These are phyloP conservation scores for Suillus lakei DNA, from an alignment of 768 basidiomycete genomes.

Conservation along the genomic window DNA sequence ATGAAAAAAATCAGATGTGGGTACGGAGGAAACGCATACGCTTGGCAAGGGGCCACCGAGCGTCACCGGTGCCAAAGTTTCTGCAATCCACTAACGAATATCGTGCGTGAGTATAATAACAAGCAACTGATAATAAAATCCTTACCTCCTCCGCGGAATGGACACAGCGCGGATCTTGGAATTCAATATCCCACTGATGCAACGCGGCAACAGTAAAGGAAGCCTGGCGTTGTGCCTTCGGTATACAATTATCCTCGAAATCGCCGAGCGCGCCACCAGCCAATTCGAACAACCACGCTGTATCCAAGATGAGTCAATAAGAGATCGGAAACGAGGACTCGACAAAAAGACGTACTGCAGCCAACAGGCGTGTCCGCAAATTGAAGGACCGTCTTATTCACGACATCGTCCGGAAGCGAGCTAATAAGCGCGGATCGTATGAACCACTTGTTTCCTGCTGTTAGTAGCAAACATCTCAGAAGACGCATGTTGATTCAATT, in stretches of 20 bases:
- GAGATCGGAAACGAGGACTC: not conserved
- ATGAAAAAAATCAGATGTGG: conserved; percentile 12
- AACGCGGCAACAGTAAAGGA: conserved; percentile 86
- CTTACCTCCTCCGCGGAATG: conserved; percentile 80
- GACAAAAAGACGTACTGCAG: conserved; percentile 68
- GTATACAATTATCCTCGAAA: conserved; percentile 73
- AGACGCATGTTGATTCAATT: not conserved
- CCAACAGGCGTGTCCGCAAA: conserved; percentile 88
- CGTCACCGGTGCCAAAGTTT: conserved; percentile 70
- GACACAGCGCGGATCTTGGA: conserved; percentile 81
- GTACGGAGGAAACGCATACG: conserved; percentile 50
- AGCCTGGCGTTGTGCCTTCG: conserved; percentile 79
- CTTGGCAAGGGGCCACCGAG: conserved; percentile 85
- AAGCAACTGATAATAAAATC: conserved; percentile 5
- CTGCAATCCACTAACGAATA: conserved; percentile 71
- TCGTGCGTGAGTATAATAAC: conserved; percentile 14
- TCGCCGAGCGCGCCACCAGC: conserved; percentile 82
- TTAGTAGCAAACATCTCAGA: not conserved
- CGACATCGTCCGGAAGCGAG: conserved; percentile 85
- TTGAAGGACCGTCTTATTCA: conserved; percentile 80
- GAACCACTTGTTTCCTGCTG: conserved; percentile 88
- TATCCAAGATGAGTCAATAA: not conserved
- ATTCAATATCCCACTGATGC: conserved; percentile 90
- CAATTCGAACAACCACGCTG: conserved; percentile 93
- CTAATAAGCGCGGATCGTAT: conserved; percentile 85